Evolutionary conservation across 768 basidiomycete species (phyloP).

Genomic region (Mycena belliarum): DNA sequence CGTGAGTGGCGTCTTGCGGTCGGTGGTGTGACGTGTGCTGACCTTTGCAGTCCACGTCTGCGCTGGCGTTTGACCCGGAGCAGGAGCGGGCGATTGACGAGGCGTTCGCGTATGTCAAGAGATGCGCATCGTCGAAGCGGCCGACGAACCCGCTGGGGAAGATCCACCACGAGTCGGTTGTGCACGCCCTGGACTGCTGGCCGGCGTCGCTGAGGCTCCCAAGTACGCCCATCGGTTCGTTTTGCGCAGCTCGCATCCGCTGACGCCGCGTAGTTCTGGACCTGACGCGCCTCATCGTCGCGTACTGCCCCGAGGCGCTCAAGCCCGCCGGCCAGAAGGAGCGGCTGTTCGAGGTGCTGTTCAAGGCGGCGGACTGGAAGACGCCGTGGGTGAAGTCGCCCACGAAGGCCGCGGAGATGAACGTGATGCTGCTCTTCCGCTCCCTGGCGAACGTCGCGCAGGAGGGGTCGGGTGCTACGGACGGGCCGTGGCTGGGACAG

Average conservation of each 20-base stretch:
- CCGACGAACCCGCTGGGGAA: constrained; percentile 38
- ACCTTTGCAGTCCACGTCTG: constrained; percentile 58
- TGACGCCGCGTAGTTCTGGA: constrained; percentile 67
- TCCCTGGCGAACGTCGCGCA: constrained; percentile 80
- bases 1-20: constrained; percentile 53
- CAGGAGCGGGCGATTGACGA: constrained; percentile 62
- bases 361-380: constrained; percentile 70
- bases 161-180: constrained; percentile 62
- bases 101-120: constrained; percentile 58
- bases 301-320: constrained; percentile 58
- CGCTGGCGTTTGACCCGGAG: constrained; percentile 69
- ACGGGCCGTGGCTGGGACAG: constrained; percentile 52
- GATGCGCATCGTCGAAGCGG: constrained; percentile 41
- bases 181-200: constrained; percentile 72
- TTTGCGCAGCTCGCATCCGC: neutral
- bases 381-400: constrained; percentile 55
- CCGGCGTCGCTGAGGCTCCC: constrained; percentile 74
- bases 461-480: constrained; percentile 44
- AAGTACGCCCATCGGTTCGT: constrained; percentile 41
- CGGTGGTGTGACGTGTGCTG: neutral
- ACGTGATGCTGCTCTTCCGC: constrained; percentile 77
- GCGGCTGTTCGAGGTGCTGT: constrained; percentile 59
- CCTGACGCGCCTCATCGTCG: constrained; percentile 73
- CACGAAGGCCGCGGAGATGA: constrained; percentile 79
- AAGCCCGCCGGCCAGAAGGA: constrained; percentile 43